Evolutionary conservation across 495 filamentous ascomycete genomes (phyloP).

Genomic region (Penicillium antarcticum): DNA sequence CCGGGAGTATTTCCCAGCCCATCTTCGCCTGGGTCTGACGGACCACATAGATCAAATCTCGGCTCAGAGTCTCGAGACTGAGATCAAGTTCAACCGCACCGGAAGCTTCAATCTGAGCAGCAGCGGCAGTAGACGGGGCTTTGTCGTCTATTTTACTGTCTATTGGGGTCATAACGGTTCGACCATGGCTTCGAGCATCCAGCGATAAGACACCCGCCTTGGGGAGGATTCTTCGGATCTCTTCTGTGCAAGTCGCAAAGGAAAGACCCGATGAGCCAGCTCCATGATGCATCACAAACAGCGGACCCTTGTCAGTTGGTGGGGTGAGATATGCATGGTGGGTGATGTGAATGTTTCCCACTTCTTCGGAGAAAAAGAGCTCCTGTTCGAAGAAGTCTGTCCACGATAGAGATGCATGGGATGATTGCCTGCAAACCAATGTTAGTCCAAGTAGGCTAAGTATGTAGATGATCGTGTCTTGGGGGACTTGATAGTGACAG

Average conservation of each 20-base stretch:
- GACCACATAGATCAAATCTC: conserved; percentile 71
- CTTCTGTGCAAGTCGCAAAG: conserved; percentile 74
- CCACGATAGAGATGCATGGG: conserved; percentile 64
- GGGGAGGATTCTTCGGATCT: conserved; percentile 75
- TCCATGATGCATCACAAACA: conserved; percentile 89
- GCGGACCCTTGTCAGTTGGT: conserved; percentile 56
- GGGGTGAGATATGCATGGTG: conserved; percentile 84
- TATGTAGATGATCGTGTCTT: too few relatives aligned
- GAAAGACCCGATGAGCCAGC: conserved; percentile 86
- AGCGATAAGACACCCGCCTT: conserved; percentile 77
- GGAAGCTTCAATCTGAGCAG: conserved; percentile 24
- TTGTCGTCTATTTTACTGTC: conserved; percentile 4
- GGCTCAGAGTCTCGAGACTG: conserved; percentile 63
- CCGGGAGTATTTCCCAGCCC: conserved; percentile 69
- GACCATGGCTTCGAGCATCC: conserved; percentile 85
- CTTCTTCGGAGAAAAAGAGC: conserved; percentile 59
- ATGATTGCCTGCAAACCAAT: conserved; percentile 18
- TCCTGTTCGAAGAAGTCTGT: conserved; percentile 85
- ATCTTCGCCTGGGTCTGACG: conserved; percentile 58
- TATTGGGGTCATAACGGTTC: conserved; percentile 47
- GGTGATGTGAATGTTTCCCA: conserved; percentile 45
- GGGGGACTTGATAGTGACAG: neutral
- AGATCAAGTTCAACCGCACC: conserved; percentile 52
- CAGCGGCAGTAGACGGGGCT: conserved; percentile 12
- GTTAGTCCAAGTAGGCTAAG: conserved; percentile 3